A percentile compares a stretch with the other conserved stretches of the same genome.
Evolutionary conservation across 2,329 filamentous ascomycete species (phyloP).

Genomic region (Exophiala sp.): DNA sequence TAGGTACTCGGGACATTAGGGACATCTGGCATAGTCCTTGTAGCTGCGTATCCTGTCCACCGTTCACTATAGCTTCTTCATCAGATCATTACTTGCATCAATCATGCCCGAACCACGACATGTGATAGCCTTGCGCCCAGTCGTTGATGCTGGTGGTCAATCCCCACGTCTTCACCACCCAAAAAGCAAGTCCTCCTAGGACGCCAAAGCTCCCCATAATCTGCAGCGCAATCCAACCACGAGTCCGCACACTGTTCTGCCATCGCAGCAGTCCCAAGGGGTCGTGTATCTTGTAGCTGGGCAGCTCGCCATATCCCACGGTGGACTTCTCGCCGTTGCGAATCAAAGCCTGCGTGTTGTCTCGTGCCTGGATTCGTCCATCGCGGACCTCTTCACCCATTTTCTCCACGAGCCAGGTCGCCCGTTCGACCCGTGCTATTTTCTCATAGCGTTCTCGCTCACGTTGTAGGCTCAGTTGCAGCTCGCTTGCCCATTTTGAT

Average conservation of each 20-base stretch:
- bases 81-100: constrained; percentile 3
- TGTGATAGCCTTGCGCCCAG: constrained; percentile 23
- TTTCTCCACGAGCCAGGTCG: constrained; percentile 65
- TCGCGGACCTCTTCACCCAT: constrained; percentile 66
- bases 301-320: constrained; percentile 25
- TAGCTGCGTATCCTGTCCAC: neutral
- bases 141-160: constrained; percentile 27
- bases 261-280: constrained; percentile 74
- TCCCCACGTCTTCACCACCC: constrained; percentile 49
- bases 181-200: constrained; percentile 67
- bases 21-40: too few species aligned
- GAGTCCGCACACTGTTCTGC: constrained; percentile 61
- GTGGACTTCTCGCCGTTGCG: constrained; percentile 21
- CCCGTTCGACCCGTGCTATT: constrained; percentile 60
- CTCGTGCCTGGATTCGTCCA: constrained; percentile 57
- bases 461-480: constrained; percentile 71
- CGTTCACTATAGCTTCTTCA: neutral
- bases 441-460: constrained; percentile 68
- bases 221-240: constrained; percentile 67
- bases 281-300: constrained; percentile 57
- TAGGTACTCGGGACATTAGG: too few species aligned
- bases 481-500: constrained; percentile 76
- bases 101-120: constrained; percentile 16
- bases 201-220: constrained; percentile 71
- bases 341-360: constrained; percentile 30